These are phyloP conservation scores for Paramyrothecium roridum DNA, from an alignment of 2,329 filamentous ascomycete species.

Conservation along the genomic window DNA sequence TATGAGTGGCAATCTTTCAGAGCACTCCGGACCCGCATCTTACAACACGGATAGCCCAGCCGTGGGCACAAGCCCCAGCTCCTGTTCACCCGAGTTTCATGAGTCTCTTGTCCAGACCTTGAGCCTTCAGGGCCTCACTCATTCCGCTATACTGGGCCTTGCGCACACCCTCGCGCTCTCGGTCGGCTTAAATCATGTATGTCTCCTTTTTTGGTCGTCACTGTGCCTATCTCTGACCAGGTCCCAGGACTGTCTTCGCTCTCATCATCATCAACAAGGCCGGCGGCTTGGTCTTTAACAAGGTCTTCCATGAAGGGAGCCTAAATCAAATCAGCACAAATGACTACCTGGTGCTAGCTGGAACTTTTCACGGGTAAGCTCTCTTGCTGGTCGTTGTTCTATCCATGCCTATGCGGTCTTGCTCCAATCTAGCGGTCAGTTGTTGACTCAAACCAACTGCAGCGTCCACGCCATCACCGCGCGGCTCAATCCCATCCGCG, in stretches of 20 bases:
- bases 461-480: slow-evolving; percentile 69
- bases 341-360: slow-evolving; percentile 93
- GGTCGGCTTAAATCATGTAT: background rate
- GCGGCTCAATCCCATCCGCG: slow-evolving; percentile 55
- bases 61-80: background rate
- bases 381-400: too few relatives aligned
- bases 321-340: slow-evolving; percentile 89
- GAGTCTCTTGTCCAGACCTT: background rate
- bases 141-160: background rate
- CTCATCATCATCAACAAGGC: slow-evolving; percentile 99
- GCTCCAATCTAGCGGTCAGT: background rate
- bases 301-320: slow-evolving; percentile 81
- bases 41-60: background rate
- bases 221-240: slow-evolving; percentile 5
- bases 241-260: slow-evolving; percentile 81
- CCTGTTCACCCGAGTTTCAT: background rate
- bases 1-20: too few relatives aligned
- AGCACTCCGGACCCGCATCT: too few relatives aligned
- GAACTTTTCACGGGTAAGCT: slow-evolving; percentile 87
- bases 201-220: background rate
- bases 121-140: background rate
- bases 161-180: background rate
- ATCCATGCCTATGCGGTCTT: background rate
- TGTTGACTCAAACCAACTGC: slow-evolving; percentile 7
- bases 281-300: slow-evolving; percentile 93